Conservation (phyloP, 2,329 filamentous ascomycete species). For the Emmonsiellopsis sp. region DNA sequence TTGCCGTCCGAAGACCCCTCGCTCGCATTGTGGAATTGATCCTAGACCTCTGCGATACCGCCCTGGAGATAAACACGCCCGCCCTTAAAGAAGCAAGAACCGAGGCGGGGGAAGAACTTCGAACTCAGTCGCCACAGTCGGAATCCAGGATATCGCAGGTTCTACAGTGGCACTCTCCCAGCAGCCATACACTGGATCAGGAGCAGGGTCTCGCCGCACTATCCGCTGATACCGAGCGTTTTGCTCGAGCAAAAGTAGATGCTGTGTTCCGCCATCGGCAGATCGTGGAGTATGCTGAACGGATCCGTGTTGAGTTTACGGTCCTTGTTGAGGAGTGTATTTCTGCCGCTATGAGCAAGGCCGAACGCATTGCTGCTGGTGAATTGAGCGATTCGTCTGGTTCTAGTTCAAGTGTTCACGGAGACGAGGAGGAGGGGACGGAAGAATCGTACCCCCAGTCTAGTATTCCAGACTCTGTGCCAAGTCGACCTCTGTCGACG, state of each 20-base stretch:
- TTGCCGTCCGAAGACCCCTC: conserved; percentile 80
- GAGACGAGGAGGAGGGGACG: conserved; percentile 39
- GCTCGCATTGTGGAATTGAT: conserved; percentile 90
- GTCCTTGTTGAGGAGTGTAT: conserved; percentile 93
- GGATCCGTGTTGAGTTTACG: conserved; percentile 88
- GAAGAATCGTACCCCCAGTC: conserved; percentile 33
- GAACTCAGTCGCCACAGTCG: conserved; percentile 90
- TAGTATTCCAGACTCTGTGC: not conserved
- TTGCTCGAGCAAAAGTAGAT: conserved; percentile 82
- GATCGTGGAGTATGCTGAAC: conserved; percentile 91
- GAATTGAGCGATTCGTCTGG: conserved; percentile 68
- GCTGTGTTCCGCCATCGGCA: conserved; percentile 82
- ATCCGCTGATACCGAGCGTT: conserved; percentile 80
- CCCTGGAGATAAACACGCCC: conserved; percentile 87
- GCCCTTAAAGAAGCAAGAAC: conserved; percentile 76
- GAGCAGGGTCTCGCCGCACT: conserved; percentile 80
- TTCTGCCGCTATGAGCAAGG: conserved; percentile 80
- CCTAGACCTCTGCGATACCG: conserved; percentile 89
- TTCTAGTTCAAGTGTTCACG: conserved; percentile 23
- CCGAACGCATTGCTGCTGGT: conserved; percentile 76
- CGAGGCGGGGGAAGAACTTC: conserved; percentile 60
- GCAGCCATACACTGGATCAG: conserved; percentile 81
- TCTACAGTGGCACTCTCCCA: conserved; percentile 91
- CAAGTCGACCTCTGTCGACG: not conserved
- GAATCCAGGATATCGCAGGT: conserved; percentile 93